Conservation (phyloP, 2,329 filamentous ascomycete species). For the Chrysosporium queenslandicum region DNA sequence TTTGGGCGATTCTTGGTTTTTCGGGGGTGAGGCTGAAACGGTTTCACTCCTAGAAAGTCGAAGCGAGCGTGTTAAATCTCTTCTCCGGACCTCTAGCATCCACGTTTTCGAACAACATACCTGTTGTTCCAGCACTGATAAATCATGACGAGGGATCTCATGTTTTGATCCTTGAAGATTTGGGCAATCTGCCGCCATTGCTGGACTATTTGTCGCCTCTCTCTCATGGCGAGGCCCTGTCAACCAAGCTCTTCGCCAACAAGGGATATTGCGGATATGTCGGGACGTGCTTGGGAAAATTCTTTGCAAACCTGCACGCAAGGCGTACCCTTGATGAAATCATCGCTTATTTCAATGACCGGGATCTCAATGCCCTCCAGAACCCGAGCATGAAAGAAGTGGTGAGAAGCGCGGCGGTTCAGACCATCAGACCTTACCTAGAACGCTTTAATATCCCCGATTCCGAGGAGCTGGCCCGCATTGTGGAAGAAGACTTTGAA, state of each 20-base stretch:
- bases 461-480: background rate
- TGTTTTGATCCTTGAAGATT: constrained; percentile 11
- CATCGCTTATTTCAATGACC: background rate
- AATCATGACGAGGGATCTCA: background rate
- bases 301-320: constrained; percentile 11
- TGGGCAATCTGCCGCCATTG: constrained; percentile 6
- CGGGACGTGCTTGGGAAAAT: background rate
- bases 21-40: background rate
- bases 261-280: background rate
- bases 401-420: constrained; percentile 8
- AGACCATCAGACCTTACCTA: constrained; percentile 5
- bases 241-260: background rate
- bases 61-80: constrained; percentile 3
- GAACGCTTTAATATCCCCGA: constrained; percentile 2
- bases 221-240: no score
- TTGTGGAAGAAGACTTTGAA: constrained; percentile 13
- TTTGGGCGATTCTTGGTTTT: background rate
- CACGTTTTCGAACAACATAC: background rate
- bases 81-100: constrained; percentile 1
- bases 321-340: constrained; percentile 4
- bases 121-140: background rate
- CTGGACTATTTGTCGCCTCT: constrained; percentile 7
- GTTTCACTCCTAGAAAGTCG: constrained; percentile 5
- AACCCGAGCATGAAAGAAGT: constrained; percentile 9
- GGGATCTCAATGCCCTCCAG: background rate